These are phyloP conservation scores for Cladosporium cucumerinum DNA, from an alignment of 2,329 filamentous ascomycete genomes.

Conservation along the genomic window DNA sequence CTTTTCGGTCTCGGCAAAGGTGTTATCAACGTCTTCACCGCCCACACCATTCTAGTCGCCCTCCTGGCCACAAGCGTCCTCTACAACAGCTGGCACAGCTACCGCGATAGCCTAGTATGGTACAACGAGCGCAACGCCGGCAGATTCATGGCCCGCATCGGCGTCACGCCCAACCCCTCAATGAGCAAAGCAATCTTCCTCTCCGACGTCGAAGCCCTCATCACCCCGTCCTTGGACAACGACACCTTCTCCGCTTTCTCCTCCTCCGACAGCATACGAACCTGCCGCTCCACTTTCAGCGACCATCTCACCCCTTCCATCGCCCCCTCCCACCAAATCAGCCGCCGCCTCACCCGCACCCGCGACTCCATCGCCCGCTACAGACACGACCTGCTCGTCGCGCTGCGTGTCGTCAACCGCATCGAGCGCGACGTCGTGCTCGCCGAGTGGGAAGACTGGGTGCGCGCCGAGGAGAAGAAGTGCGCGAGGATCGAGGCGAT, in stretches of 20 bases:
- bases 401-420: constrained; percentile 82
- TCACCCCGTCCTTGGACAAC: constrained; percentile 36
- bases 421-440: constrained; percentile 82
- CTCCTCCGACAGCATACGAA: constrained; percentile 17
- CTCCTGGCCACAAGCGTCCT: constrained; percentile 66
- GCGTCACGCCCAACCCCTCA: constrained; percentile 71
- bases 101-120: constrained; percentile 71
- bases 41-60: constrained; percentile 70
- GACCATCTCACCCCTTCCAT: constrained; percentile 27
- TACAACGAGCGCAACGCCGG: constrained; percentile 79
- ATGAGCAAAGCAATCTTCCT: constrained; percentile 88
- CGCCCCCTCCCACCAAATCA: constrained; percentile 17
- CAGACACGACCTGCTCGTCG: constrained; percentile 85
- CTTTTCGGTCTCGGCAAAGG: constrained; percentile 36
- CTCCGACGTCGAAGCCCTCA: constrained; percentile 68
- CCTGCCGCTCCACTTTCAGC: constrained; percentile 34
- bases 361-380: constrained; percentile 79
- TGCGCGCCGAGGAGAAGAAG: constrained; percentile 70
- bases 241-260: constrained; percentile 15
- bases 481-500: constrained; percentile 63
- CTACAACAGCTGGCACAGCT: constrained; percentile 72
- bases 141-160: constrained; percentile 76
- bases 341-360: constrained; percentile 65
- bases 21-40: constrained; percentile 37
- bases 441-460: constrained; percentile 92